Conservation (phyloP, 2,329 filamentous ascomycete genomes). For the Coniochaeta sp. region DNA sequence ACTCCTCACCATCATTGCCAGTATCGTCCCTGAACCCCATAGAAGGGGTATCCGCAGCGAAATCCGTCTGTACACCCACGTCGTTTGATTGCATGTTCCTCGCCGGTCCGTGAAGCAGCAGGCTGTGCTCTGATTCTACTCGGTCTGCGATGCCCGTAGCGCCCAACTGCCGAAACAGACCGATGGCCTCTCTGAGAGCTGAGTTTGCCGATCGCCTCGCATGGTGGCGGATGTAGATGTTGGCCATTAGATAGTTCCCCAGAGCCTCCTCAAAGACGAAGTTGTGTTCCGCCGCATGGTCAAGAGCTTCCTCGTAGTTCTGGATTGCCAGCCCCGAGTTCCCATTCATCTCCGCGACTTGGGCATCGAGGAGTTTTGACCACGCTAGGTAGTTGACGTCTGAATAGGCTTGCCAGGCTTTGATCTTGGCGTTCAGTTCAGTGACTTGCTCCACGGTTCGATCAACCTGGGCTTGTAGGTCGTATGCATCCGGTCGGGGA, state of each 20-base stretch:
- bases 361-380: conserved; percentile 61
- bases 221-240: conserved; percentile 58
- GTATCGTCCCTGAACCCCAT: conserved; percentile 43
- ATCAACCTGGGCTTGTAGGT: conserved; percentile 33
- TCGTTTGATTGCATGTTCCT: conserved; percentile 54
- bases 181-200: conserved; percentile 60
- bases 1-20: conserved; percentile 22
- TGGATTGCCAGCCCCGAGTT: conserved; percentile 52
- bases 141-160: conserved; percentile 62
- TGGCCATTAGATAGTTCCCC: conserved; percentile 66
- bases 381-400: conserved; percentile 66
- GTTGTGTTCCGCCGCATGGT: conserved; percentile 61
- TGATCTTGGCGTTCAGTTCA: conserved; percentile 51
- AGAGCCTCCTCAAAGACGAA: conserved; percentile 67
- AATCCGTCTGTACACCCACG: conserved; percentile 62
- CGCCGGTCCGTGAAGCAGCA: conserved; percentile 56
- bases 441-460: conserved; percentile 46
- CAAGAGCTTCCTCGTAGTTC: conserved; percentile 63
- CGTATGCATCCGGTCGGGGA: conserved; percentile 29
- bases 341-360: conserved; percentile 55
- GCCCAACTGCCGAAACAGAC: conserved; percentile 61
- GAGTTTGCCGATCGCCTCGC: conserved; percentile 62
- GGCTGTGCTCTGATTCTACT: conserved; percentile 60
- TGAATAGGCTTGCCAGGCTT: conserved; percentile 56
- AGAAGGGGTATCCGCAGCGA: conserved; percentile 48